Base-by-base conservation (phyloP, 1,139 yeast genomes). In the Pichia sp. region DNA sequence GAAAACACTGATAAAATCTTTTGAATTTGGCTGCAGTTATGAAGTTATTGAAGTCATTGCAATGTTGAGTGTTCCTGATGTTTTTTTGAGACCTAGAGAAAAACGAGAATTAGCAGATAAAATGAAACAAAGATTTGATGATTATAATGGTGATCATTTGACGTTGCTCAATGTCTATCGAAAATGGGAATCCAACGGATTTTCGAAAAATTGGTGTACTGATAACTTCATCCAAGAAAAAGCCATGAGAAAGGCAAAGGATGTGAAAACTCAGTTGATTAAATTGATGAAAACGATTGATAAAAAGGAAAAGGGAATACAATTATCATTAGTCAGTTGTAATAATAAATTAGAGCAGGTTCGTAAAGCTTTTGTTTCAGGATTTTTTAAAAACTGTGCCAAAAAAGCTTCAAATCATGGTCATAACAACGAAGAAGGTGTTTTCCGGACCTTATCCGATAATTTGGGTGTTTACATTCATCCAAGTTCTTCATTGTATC, bases 81-180 rank as follows among this genome's bases (percentile, higher is more conserved):
- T 92, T 0, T 92, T 88, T 58, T 82, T 79, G 59, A 68, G 97
- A 44, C 97, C 97, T 0, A 79, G 81, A 54, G 92, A 83, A 44
- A 82, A 84, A 59, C 84, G 79, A 56, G 73, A 73, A 40, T 60
- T 59, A 35, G 97, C 97, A 0, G 97, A 90, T 57, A 79, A 77
- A 54, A 74, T 78, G 56, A 85, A 83, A 59, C 79, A 82, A 23
- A 71, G 81, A 49, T 87, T 90, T 61, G 79, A 95, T 3, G 96
- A 92, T 58, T 85, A 88, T 27, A 94, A 85, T 54, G 97, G 98
- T 44, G 99, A 92, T 65, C 97, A 92, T 64, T 71, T 94, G 54
- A 90, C 97, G 1, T 65, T 85, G 31, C 64, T 94, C 42, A 88
- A 88, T 52, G 92, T 90, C 2, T 92, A 80, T 63, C 73, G 77